Conservation (phyloP, 2,329 filamentous ascomycete genomes). For the Cercospora sesami region DNA sequence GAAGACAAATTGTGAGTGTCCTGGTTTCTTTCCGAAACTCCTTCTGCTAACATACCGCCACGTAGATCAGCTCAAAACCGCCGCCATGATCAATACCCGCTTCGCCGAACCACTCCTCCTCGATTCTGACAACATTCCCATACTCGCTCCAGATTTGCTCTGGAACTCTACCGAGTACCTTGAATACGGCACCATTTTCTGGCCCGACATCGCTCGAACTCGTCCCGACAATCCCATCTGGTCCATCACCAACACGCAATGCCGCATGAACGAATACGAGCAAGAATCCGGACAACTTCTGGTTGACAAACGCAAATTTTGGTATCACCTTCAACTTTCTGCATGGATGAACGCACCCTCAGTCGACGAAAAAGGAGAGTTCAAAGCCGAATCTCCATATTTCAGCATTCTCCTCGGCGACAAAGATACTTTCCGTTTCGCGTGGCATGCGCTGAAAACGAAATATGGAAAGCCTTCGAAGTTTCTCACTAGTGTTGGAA, state of each 20-base stretch:
- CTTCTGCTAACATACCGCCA: background rate
- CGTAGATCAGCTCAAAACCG: constrained; percentile 39
- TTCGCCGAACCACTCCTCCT: constrained; percentile 41
- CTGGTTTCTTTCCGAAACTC: too few relatives aligned
- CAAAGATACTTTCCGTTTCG: constrained; percentile 42
- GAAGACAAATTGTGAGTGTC: constrained; percentile 18
- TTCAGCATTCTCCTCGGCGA: constrained; percentile 40
- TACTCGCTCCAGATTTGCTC: constrained; percentile 35
- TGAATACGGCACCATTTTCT: constrained; percentile 41
- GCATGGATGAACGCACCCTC: constrained; percentile 38
- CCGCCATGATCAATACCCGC: constrained; percentile 40
- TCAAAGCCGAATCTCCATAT: constrained; percentile 28
- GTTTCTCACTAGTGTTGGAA: constrained; percentile 39
- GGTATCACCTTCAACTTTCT: constrained; percentile 43
- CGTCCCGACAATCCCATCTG: constrained; percentile 37
- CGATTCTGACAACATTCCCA: constrained; percentile 43
- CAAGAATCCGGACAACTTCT: constrained; percentile 41
- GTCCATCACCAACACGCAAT: constrained; percentile 42
- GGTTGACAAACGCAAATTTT: constrained; percentile 41
- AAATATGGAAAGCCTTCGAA: constrained; percentile 35
- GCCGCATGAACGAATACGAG: constrained; percentile 41
- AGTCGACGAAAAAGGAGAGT: constrained; percentile 8
- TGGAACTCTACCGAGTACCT: constrained; percentile 34
- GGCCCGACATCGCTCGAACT: constrained; percentile 43
- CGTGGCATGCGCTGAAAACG: constrained; percentile 41